These are phyloP conservation scores for Globisporangium ultimum DNA, from an alignment of 352 stramenopile genomes.

Conservation along the genomic window DNA sequence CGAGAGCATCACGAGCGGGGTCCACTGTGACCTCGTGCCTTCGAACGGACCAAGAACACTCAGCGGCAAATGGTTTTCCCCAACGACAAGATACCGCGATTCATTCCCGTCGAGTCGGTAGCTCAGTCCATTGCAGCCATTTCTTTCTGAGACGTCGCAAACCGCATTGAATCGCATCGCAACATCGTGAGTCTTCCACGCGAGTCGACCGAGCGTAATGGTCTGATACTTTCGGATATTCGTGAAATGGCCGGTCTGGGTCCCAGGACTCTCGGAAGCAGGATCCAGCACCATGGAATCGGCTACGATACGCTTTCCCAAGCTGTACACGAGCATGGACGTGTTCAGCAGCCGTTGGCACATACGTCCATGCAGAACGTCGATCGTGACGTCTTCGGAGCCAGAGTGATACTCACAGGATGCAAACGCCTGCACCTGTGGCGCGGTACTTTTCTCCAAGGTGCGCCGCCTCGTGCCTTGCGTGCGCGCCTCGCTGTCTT, in stretches of 20 bases:
- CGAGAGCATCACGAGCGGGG: conserved; percentile 31
- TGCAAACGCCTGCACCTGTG: conserved; percentile 38
- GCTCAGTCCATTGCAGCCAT: conserved; percentile 31
- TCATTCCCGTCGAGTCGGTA: conserved; percentile 23
- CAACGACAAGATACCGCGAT: conserved; percentile 32
- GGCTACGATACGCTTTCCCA: conserved; percentile 34
- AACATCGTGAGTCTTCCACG: conserved; percentile 35
- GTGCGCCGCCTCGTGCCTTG: conserved; percentile 17
- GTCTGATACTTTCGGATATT: conserved; percentile 45
- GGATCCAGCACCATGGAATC: conserved; percentile 25
- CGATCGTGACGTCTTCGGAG: conserved; percentile 26
- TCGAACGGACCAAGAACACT: conserved; percentile 29
- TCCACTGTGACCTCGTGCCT: conserved; percentile 35
- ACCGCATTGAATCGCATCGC: conserved; percentile 33
- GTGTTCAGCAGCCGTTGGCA: conserved; percentile 25
- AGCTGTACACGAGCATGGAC: conserved; percentile 46
- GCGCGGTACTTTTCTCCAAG: conserved; percentile 2
- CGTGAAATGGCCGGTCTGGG: conserved; percentile 20
- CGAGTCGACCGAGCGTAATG: conserved; percentile 37
- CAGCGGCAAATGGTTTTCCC: conserved; percentile 30
- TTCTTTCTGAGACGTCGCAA: conserved; percentile 14
- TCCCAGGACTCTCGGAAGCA: background rate
- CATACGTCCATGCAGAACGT: conserved; percentile 23
- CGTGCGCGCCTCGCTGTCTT: conserved; percentile 11
- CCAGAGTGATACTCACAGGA: conserved; percentile 25